A percentile compares a stretch with the other conserved stretches of the same genome.
Conservation (phyloP, 129 eudicot genomes). For the Silybum marianum region DNA sequence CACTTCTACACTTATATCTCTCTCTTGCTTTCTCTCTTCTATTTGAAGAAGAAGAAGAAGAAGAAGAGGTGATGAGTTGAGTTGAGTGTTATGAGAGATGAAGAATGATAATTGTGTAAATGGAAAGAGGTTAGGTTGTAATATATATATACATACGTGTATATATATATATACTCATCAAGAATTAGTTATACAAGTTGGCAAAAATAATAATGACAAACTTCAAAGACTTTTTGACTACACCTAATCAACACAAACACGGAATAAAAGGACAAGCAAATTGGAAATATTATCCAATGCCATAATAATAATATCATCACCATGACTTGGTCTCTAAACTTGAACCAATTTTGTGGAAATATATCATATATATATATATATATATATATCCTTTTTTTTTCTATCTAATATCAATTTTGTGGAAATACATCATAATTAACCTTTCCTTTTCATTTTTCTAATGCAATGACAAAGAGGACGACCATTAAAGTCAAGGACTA, state of each 20-base stretch:
- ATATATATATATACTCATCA: background rate
- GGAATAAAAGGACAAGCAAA: background rate
- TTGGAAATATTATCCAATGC: background rate
- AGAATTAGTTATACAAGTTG: background rate
- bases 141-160: constrained; percentile 4
- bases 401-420: background rate
- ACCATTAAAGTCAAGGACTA: background rate
- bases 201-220: constrained; percentile 19
- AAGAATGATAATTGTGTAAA: constrained; percentile 1
- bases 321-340: constrained; percentile 31
- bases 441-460: background rate
- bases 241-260: constrained; percentile 1
- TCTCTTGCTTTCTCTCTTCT: background rate
- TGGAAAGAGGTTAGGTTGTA: constrained; percentile 18
- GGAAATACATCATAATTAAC: background rate
- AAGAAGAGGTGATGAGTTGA: constrained; percentile 23
- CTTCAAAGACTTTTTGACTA: constrained; percentile 26
- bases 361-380: background rate
- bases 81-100: background rate
- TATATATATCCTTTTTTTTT: background rate
- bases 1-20: background rate
- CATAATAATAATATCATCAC: constrained; percentile 4
- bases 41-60: background rate
- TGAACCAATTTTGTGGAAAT: background rate
- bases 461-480: background rate